phyloP scores from a whole-genome alignment of 2,329 filamentous ascomycete species.

The Pseudocercospora pini-densiflorae region DNA sequence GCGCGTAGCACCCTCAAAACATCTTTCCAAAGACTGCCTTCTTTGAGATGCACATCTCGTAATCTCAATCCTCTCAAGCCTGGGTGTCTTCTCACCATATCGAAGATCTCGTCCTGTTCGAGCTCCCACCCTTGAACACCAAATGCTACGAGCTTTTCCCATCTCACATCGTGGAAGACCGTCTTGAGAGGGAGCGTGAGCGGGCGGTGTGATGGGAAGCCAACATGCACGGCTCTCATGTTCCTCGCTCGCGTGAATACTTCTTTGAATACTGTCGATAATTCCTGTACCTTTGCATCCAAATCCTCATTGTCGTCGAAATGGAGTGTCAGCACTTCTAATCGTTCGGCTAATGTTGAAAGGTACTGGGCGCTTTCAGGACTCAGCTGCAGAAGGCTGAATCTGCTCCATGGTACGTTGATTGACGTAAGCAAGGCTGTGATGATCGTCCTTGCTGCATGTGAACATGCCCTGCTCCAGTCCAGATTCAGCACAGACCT shows the following conservation, averaged over 20 bases:
- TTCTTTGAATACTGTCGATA: constrained; percentile 61
- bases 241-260: constrained; percentile 64
- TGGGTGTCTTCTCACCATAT: constrained; percentile 60
- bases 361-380: constrained; percentile 62
- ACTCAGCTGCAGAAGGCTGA: constrained; percentile 67
- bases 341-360: constrained; percentile 57
- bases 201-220: constrained; percentile 63
- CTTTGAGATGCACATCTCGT: constrained; percentile 63
- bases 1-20: constrained; percentile 61
- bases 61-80: constrained; percentile 64
- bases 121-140: constrained; percentile 69
- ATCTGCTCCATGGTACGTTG: constrained; percentile 60
- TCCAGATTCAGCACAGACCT: constrained; percentile 55
- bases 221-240: constrained; percentile 66
- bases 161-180: constrained; percentile 66
- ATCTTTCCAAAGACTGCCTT: constrained; percentile 64
- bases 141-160: constrained; percentile 65
- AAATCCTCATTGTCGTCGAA: constrained; percentile 64
- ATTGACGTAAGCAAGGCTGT: constrained; percentile 60
- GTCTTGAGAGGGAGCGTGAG: constrained; percentile 62
- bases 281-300: constrained; percentile 60
- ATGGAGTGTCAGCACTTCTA: constrained; percentile 67
- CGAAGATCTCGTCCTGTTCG: constrained; percentile 63
- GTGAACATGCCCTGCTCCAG: constrained; percentile 67
- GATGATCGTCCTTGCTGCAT: constrained; percentile 63